These are phyloP conservation scores for Cyanodermella asteris DNA, from an alignment of 2,329 filamentous ascomycete genomes.

Conservation along the genomic window DNA sequence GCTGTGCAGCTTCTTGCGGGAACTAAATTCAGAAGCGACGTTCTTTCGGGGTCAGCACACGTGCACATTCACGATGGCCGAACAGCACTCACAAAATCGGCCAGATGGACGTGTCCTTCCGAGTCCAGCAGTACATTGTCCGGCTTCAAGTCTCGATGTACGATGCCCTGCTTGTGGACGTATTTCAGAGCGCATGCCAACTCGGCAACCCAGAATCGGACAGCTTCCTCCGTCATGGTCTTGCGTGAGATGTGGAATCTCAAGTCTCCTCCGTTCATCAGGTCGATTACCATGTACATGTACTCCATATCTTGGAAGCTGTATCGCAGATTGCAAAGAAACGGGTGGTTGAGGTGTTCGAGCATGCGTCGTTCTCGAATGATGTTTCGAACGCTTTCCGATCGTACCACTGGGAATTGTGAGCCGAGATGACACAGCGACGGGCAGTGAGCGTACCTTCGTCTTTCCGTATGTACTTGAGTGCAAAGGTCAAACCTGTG, in stretches of 20 bases:
- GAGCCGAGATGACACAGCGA: constrained; percentile 5
- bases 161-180: constrained; percentile 67
- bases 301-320: constrained; percentile 99
- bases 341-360: constrained; percentile 91
- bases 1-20: constrained; percentile 66
- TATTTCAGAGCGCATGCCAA: constrained; percentile 78
- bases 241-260: constrained; percentile 96
- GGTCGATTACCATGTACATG: constrained; percentile 90
- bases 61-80: constrained; percentile 1
- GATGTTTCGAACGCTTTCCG: constrained; percentile 94
- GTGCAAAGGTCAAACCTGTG: constrained; percentile 74
- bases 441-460: constrained; percentile 42
- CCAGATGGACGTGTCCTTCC: constrained; percentile 86
- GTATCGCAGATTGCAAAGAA: constrained; percentile 94
- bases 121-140: constrained; percentile 77
- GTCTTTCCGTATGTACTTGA: constrained; percentile 98
- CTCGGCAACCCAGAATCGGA: constrained; percentile 92
- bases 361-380: constrained; percentile 95
- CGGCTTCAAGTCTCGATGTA: constrained; percentile 78
- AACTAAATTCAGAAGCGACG: constrained; percentile 80
- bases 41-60: constrained; percentile 44
- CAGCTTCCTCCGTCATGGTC: constrained; percentile 90
- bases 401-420: constrained; percentile 57
- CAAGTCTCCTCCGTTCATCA: constrained; percentile 94
- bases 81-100: constrained; percentile 59